Base-by-base conservation (phyloP, 176 grass and related monocot genomes). In the Musa troglodytarum region DNA sequence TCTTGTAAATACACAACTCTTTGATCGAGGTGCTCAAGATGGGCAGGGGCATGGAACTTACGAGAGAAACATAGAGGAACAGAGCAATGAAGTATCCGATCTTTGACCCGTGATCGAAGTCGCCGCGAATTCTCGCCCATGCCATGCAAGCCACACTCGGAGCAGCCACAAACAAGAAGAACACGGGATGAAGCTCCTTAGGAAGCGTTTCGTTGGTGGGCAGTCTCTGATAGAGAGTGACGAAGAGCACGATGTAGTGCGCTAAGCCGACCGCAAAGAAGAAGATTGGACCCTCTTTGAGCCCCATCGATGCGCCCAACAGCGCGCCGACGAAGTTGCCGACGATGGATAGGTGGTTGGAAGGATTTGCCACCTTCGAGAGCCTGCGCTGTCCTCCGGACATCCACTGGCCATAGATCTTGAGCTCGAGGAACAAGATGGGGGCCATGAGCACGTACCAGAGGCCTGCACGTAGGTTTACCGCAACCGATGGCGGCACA, bases 321-420 rank as follows among this genome's bases (percentile, higher is more conserved):
- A 96, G 79, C 70, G 93, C 93, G 23, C 89, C 93, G 1, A 96
- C 87, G 65, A 96, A 96, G 89, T 96, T 96, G 3, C 93, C 89
- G 10, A 96, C 85, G 69, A 96, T 90, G 26, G 93, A 90, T 26
- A 96, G 84, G 73, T 96, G 93, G 81, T 90, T 96, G 65, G 93
- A 85, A 34, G 93, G 74, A 75, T 96, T 96, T 20, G 93, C 93
- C 53, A 96, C 93, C 71, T 90, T 92, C 23, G 93, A 96, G 0
- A 92, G 81, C 62, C 93, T 78, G 0, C 89, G 78, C 55, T 96
- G 74, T 0, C 93, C 87, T 0, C 89, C 87, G 0, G 89, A 96
- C 89, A 96, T 96, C 93, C 93, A 96, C 79, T 96, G 93, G 1
- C 93, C 93, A 71, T 96, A 96, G 82, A 96, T 90, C 84, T 96